Percentiles rank a stretch among this genome's conserved stretches.
phyloP scores from a whole-genome alignment of 2,329 filamentous ascomycete genomes.

The Nigrospora oryzae region DNA sequence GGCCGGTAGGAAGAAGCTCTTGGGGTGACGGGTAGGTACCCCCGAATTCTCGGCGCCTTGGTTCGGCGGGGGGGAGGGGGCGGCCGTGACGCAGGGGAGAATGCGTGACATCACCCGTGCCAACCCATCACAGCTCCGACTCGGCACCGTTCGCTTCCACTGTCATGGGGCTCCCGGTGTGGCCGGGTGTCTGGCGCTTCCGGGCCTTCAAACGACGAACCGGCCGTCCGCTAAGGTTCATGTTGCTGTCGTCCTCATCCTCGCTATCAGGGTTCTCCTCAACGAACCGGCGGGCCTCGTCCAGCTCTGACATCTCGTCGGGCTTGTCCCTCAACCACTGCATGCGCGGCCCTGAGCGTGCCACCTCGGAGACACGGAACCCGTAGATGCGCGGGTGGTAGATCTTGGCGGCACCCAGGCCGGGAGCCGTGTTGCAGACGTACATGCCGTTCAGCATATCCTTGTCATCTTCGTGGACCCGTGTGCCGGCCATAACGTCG shows the following conservation, averaged over 20 bases:
- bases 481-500: slow-evolving; percentile 40
- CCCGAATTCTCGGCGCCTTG: too few species aligned
- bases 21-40: too few species aligned
- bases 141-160: slow-evolving; percentile 46
- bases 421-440: slow-evolving; percentile 78
- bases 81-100: too few species aligned
- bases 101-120: background rate
- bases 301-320: slow-evolving; percentile 68
- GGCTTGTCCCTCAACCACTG: slow-evolving; percentile 90
- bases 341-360: slow-evolving; percentile 88
- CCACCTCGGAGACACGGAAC: slow-evolving; percentile 86
- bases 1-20: too few species aligned
- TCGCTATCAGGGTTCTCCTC: slow-evolving; percentile 47
- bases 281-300: slow-evolving; percentile 59
- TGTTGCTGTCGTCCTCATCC: slow-evolving; percentile 44
- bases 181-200: slow-evolving; percentile 25
- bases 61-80: too few species aligned
- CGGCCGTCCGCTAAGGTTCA: slow-evolving; percentile 32
- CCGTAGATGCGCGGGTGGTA: slow-evolving; percentile 97
- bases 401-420: slow-evolving; percentile 71
- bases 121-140: slow-evolving; percentile 36
- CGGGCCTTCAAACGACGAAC: slow-evolving; percentile 32
- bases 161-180: slow-evolving; percentile 49
- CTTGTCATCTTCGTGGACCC: slow-evolving; percentile 33
- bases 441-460: slow-evolving; percentile 77